These are phyloP conservation scores for Geosmithia morbida DNA, from an alignment of 2,329 filamentous ascomycete species.

Conservation along the genomic window DNA sequence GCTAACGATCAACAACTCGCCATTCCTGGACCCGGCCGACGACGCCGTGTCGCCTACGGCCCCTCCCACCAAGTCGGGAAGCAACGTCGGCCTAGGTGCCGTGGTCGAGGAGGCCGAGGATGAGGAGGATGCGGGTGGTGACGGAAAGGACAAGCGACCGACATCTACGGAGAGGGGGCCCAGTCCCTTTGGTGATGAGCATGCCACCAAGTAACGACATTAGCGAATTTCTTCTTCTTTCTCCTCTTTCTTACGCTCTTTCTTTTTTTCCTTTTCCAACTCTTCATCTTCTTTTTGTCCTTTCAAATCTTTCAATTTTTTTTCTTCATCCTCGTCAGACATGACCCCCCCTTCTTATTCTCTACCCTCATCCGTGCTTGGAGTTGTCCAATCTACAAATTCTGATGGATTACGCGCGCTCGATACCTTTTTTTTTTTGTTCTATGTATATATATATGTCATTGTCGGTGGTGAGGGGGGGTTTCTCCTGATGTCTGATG, in stretches of 20 bases:
- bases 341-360: no score
- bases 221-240: not conserved
- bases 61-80: conserved; percentile 17
- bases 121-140: conserved; percentile 20
- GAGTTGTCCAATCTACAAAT: no score
- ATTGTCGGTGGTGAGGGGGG: no score
- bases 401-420: no score
- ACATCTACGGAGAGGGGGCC: conserved; percentile 14
- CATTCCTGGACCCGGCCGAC: conserved; percentile 39
- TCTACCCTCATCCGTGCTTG: no score
- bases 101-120: conserved; percentile 35
- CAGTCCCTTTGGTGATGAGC: conserved; percentile 44
- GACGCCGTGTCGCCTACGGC: conserved; percentile 13
- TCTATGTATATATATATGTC: no score
- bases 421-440: no score
- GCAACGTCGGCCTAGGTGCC: conserved; percentile 31
- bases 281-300: no score
- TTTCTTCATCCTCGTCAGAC: no score
- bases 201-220: conserved; percentile 33
- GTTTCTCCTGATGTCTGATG: no score
- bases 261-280: not conserved
- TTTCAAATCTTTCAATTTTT: no score
- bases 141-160: conserved; percentile 9
- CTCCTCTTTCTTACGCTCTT: not conserved
- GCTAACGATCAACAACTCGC: conserved; percentile 31